These are phyloP conservation scores for Zangia roseola DNA, from an alignment of 768 basidiomycete genomes.

Conservation along the genomic window DNA sequence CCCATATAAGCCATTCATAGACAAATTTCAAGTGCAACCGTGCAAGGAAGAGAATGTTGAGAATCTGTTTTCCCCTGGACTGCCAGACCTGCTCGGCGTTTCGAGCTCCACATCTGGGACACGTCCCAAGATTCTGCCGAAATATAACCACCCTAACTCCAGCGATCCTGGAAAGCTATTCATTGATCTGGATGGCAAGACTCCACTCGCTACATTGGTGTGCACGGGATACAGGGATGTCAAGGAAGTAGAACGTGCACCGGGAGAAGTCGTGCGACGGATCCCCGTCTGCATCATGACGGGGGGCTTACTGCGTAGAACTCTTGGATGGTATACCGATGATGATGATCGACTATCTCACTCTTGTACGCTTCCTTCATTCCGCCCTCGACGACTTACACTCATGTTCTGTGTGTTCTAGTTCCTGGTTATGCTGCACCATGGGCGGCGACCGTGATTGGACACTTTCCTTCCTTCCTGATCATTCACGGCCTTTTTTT, in stretches of 20 bases:
- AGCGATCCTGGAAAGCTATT: no score
- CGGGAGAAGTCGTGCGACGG: constrained; percentile 2
- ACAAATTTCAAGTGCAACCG: constrained; percentile 1
- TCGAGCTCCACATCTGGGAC: constrained; percentile 12
- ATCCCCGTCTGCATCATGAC: constrained; percentile 8
- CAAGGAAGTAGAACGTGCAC: neutral
- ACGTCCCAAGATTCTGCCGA: constrained; percentile 3
- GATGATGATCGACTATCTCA: constrained; percentile 13
- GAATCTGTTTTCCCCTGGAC: constrained; percentile 13
- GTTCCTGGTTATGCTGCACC: constrained; percentile 14
- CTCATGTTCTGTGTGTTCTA: neutral
- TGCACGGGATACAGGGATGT: neutral
- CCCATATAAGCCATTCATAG: constrained; percentile 10
- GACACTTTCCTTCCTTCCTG: constrained; percentile 15
- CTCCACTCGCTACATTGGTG: neutral
- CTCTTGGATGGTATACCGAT: constrained; percentile 5
- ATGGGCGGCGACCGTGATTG: constrained; percentile 14
- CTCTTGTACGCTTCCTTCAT: neutral
- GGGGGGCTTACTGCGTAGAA: neutral
- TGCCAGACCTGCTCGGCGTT: constrained; percentile 2
- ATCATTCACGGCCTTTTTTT: constrained; percentile 24
- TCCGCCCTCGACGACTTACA: neutral
- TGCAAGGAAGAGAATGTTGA: constrained; percentile 10
- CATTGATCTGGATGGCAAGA: neutral
- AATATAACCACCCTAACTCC: neutral